Evolutionary conservation across 2,329 filamentous ascomycete genomes (phyloP), one percentile per base, ranked within the genome.

Genomic region (Endocalyx cinctus): DNA sequence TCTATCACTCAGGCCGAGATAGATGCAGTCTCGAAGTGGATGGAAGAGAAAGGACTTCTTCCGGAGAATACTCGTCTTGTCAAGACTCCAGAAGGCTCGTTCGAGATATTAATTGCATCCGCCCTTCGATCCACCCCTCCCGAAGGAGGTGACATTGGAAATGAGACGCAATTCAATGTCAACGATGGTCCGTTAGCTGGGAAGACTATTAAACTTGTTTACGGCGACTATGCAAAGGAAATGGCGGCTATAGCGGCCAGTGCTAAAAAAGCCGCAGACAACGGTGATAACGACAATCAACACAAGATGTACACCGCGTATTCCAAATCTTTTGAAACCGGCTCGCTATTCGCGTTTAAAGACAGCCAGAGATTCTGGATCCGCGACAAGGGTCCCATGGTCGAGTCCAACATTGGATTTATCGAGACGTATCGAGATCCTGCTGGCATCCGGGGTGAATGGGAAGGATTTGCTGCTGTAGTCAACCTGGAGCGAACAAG

Each of bases 401-500:
- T 94, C 20, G 86, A 92, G 60, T 82, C 74, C 27, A 87, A 90
- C 56, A 74, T 90, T 46, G 86, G 86, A 1, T 92, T 92, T 54
- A 83, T 92, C 32, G 86, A 92, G 64, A 88, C 85, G 0, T 92
- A 92, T 57, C 72, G 86, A 47, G 87, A 94, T 52, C 87, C 87
- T 18, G 80, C 84, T 39, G 86, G 87, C 38, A 77, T 88, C 19
- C 74, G 86, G 42, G 85, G 82, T 39, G 87, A 92, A 57, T 94
- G 84, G 81, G 85, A 92, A 60, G 86, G 86, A 3, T 88, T 92
- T 54, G 84, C 84, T 28, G 83, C 84, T 28, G 63, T 86, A 60
- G 83, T 97, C 28, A 97, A 97, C 62, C 72, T 90, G 53, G 90
- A 96, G 58, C 81, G 90, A 14, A 98, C 90, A 1, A 77, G 76